Percentiles rank a stretch among this genome's conserved stretches.
These are phyloP conservation scores for Claviceps maximensis DNA, from an alignment of 2,329 filamentous ascomycete species.

Conservation along the genomic window DNA sequence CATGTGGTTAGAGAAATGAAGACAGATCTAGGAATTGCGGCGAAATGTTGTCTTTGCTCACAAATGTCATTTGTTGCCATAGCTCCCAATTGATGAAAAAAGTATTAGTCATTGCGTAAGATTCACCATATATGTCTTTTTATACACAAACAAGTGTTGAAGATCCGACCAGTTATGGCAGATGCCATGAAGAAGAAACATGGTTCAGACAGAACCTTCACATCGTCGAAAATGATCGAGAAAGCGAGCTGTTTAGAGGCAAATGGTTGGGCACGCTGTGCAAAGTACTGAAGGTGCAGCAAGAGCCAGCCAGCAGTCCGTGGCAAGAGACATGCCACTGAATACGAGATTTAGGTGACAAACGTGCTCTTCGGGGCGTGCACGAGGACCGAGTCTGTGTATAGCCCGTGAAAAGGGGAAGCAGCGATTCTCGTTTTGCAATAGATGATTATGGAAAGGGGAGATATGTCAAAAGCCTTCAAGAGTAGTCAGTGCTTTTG, in stretches of 20 bases:
- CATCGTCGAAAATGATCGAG: background rate
- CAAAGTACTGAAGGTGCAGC: slow-evolving; percentile 1
- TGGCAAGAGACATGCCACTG: slow-evolving; percentile 1
- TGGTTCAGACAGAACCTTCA: background rate
- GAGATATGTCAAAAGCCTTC: too few species aligned
- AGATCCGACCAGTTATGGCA: background rate
- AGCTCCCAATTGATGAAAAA: slow-evolving; percentile 63
- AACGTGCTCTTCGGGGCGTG: background rate
- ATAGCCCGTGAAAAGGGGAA: background rate
- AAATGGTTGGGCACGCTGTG: background rate
- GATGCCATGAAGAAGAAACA: slow-evolving; percentile 1
- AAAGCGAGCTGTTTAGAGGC: background rate
- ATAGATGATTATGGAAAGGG: background rate
- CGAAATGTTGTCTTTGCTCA: slow-evolving; percentile 34
- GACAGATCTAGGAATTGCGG: too few species aligned
- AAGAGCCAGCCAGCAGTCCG: slow-evolving; percentile 6
- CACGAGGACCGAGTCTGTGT: background rate
- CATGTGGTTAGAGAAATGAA: background rate
- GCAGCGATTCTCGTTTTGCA: background rate
- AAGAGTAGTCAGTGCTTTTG: too few species aligned
- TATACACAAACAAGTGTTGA: background rate
- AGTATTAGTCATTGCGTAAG: slow-evolving; percentile 17
- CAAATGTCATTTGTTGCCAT: slow-evolving; percentile 86
- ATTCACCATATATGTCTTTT: background rate
- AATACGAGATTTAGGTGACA: background rate